Percentiles rank a stretch among this genome's conserved stretches.
Evolutionary conservation across 2,329 filamentous ascomycete genomes (phyloP).

Genomic region (Neopestalotiopsis sp.): DNA sequence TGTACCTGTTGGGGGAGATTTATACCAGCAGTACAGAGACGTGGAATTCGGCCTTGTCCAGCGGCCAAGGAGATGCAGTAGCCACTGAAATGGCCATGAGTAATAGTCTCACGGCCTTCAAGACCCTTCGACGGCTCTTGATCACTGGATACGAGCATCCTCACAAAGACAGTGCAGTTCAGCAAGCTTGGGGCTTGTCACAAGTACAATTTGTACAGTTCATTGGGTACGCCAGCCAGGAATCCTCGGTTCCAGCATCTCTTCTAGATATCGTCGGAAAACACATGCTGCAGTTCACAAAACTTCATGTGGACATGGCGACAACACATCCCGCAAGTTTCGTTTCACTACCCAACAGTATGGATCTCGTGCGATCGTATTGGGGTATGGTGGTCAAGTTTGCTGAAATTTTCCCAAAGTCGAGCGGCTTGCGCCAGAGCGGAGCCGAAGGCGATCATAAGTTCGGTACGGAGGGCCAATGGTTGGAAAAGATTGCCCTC

Average conservation of each 20-base stretch:
- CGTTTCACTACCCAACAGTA: slow-evolving; percentile 78
- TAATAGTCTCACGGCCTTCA: slow-evolving; percentile 80
- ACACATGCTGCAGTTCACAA: slow-evolving; percentile 88
- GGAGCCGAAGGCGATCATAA: slow-evolving; percentile 42
- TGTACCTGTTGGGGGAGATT: slow-evolving; percentile 79
- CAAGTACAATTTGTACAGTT: slow-evolving; percentile 81
- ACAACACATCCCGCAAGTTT: slow-evolving; percentile 82
- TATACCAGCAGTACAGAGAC: slow-evolving; percentile 75
- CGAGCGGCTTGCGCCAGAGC: slow-evolving; percentile 59
- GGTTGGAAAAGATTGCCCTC: slow-evolving; percentile 80
- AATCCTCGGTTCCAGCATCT: slow-evolving; percentile 56
- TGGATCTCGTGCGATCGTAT: slow-evolving; percentile 80
- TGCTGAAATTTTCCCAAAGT: slow-evolving; percentile 73
- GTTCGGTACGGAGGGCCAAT: slow-evolving; percentile 61
- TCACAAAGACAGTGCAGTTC: slow-evolving; percentile 76
- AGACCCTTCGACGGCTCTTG: slow-evolving; percentile 79
- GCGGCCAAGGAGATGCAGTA: slow-evolving; percentile 62
- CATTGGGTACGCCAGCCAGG: slow-evolving; percentile 65
- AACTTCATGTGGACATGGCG: slow-evolving; percentile 88
- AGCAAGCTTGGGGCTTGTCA: slow-evolving; percentile 80
- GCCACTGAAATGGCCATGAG: slow-evolving; percentile 69
- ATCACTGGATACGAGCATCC: slow-evolving; percentile 85
- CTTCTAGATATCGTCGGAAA: slow-evolving; percentile 75
- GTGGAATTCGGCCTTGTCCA: slow-evolving; percentile 70
- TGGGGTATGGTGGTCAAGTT: slow-evolving; percentile 83